Percentiles rank a stretch among this genome's conserved stretches.
Conservation (phyloP, 108 stramenopile genomes). For the Hondaea fermentalgiana region DNA sequence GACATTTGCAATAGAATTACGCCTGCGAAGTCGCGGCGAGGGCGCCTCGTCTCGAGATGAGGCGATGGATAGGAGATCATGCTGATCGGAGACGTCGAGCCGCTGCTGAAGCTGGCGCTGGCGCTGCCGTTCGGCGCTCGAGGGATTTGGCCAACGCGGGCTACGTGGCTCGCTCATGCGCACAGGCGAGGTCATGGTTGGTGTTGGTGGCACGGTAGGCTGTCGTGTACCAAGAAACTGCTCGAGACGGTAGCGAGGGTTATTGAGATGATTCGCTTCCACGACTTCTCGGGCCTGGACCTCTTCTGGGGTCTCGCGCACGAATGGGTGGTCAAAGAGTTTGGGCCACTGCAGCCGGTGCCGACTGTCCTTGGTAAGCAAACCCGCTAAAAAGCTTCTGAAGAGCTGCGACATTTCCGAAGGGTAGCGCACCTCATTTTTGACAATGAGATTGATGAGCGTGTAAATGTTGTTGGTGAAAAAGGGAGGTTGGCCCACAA, state of each 20-base stretch:
- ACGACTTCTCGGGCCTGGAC: not conserved
- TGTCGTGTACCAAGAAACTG: not conserved
- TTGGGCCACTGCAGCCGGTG: conserved; percentile 47
- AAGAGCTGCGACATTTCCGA: conserved; percentile 31
- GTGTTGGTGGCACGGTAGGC: not conserved
- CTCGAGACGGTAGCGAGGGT: conserved; percentile 8
- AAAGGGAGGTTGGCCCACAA: conserved; percentile 59
- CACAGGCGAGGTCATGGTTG: not conserved
- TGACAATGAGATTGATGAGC: conserved; percentile 59
- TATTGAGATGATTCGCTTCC: not conserved
- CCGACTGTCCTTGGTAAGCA: conserved; percentile 52
- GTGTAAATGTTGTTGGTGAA: conserved; percentile 60
- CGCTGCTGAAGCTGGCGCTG: not conserved
- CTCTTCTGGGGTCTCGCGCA: conserved; percentile 38
- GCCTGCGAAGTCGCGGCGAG: not conserved
- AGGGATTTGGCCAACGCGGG: not conserved
- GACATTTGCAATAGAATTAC: not conserved
- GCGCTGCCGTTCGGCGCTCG: not conserved
- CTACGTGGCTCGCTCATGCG: not conserved
- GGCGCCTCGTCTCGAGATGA: not conserved
- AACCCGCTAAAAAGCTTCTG: conserved; percentile 41
- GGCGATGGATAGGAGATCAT: not conserved
- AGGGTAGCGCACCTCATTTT: conserved; percentile 52
- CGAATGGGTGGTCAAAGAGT: conserved; percentile 51
- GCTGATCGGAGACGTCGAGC: not conserved